Conservation (phyloP, 2,329 filamentous ascomycete genomes). For the Dichotomopilus funicola region DNA sequence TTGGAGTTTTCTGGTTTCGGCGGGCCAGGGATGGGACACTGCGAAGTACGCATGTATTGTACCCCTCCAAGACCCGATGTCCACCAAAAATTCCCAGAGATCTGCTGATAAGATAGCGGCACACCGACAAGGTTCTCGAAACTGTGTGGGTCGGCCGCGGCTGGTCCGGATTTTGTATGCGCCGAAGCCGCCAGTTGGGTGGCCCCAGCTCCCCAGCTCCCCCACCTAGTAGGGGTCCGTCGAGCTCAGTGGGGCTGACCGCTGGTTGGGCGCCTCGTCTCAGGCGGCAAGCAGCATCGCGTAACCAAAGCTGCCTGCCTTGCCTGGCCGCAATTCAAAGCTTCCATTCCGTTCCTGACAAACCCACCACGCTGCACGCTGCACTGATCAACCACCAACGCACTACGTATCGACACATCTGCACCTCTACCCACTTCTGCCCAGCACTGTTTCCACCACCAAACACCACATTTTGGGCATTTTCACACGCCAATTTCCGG, state of each 20-base stretch:
- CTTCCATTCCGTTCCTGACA: constrained; percentile 14
- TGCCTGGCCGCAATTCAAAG: constrained; percentile 16
- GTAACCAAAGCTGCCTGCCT: constrained; percentile 30
- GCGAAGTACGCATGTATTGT: neutral
- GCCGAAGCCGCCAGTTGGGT: constrained; percentile 25
- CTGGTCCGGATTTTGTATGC: constrained; percentile 19
- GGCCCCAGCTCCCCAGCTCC: neutral
- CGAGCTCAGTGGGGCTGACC: constrained; percentile 19
- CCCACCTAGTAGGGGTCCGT: constrained; percentile 18
- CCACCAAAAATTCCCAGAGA: constrained; percentile 17
- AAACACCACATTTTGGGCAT: neutral
- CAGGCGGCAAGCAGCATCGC: constrained; percentile 33
- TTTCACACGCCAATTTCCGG: neutral
- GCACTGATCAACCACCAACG: too few species aligned
- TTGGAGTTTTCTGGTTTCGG: too few species aligned
- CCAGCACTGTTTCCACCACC: constrained; percentile 5
- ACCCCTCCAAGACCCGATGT: constrained; percentile 17
- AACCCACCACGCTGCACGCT: neutral
- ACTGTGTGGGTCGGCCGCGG: too few species aligned
- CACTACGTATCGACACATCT: neutral
- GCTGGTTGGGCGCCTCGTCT: constrained; percentile 22
- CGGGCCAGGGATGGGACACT: too few species aligned
- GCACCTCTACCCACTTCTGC: neutral
- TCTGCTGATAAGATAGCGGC: constrained; percentile 15
- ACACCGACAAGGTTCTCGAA: constrained; percentile 1